Evolutionary conservation across 2,329 filamentous ascomycete genomes (phyloP), one percentile per base, ranked within the genome.

Genomic region (Arachnomyces sp.): DNA sequence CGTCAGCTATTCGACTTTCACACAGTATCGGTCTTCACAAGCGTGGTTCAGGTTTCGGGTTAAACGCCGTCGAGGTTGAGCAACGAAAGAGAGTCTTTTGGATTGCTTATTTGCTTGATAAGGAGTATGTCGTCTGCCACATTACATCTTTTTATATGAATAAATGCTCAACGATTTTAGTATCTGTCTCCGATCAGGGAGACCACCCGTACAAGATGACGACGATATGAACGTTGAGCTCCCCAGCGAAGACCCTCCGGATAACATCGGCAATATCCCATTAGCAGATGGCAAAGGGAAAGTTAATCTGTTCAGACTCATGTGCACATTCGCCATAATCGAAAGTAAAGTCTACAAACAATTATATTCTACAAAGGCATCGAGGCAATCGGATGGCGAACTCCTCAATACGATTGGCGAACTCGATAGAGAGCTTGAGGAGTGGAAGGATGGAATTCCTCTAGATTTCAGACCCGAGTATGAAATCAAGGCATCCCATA

Each of bases 1-100:
- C 90, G 4, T 86, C 89, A 9, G 92, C 92, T 3, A 90, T 96
- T 49, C 77, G 92, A 38, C 72, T 95, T 14, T 84, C 90, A 1
- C 90, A 96, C 60, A 95, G 84, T 55, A 95, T 98, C 54, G 92
- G 92, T 14, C 73, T 98, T 28, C 92, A 98, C 66, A 95, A 95
- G 65, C 81, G 85, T 39, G 90, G 89, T 3, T 87, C 86, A 5
- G 86, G 86, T 2, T 96, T 96, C 67, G 92, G 93, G 49, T 72
- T 98, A 32, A 95, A 95, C 53, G 83, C 86, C 1, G 83, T 93
- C 34, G 92, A 98, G 60, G 87, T 92, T 31, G 92, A 98, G 65
- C 92, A 98, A 62, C 80, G 82, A 14, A 84, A 84, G 58, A 68
- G 82, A 46, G 82, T 86, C 0, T 86, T 86, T 53, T 86, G 82